phyloP scores from a whole-genome alignment of 495 filamentous ascomycete genomes.

The Elasticomyces elasticus region DNA sequence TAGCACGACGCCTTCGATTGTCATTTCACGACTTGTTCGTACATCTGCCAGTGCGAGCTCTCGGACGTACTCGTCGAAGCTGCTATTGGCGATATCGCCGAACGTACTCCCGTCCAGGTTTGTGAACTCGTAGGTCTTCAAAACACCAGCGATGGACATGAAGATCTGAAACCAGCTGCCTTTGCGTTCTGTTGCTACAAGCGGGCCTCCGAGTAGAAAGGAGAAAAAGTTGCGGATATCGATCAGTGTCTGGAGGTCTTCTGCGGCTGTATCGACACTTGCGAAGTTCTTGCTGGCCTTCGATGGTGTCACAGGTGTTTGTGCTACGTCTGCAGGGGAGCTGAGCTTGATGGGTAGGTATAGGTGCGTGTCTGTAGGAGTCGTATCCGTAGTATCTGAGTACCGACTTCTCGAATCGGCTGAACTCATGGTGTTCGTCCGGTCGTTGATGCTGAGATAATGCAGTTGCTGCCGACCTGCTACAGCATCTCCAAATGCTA shows the following conservation, averaged over 20 bases:
- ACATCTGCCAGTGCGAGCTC: conserved; percentile 72
- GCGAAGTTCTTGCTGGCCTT: conserved; percentile 20
- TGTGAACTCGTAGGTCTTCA: conserved; percentile 67
- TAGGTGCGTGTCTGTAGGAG: conserved; percentile 48
- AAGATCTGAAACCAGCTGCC: conserved; percentile 65
- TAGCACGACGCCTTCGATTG: conserved; percentile 76
- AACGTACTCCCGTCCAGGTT: conserved; percentile 73
- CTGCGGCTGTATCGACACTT: conserved; percentile 39
- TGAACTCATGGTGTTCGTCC: conserved; percentile 17
- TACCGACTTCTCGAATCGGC: conserved; percentile 25
- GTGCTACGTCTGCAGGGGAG: background rate
- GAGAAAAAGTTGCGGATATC: conserved; percentile 84
- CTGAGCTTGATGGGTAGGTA: conserved; percentile 49
- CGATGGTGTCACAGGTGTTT: background rate
- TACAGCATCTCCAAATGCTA: conserved; percentile 50
- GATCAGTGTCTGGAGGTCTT: conserved; percentile 58
- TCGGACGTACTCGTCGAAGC: conserved; percentile 67
- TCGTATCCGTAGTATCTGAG: conserved; percentile 29
- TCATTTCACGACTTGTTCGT: conserved; percentile 74
- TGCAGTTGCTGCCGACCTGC: conserved; percentile 7
- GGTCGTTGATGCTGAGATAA: conserved; percentile 3
- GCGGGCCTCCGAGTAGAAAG: conserved; percentile 67
- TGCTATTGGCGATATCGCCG: conserved; percentile 65
- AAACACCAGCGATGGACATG: conserved; percentile 54
- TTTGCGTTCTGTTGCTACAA: conserved; percentile 64